phyloP scores from a whole-genome alignment of 805 yeast species.

The Alloascoidea africana region DNA sequence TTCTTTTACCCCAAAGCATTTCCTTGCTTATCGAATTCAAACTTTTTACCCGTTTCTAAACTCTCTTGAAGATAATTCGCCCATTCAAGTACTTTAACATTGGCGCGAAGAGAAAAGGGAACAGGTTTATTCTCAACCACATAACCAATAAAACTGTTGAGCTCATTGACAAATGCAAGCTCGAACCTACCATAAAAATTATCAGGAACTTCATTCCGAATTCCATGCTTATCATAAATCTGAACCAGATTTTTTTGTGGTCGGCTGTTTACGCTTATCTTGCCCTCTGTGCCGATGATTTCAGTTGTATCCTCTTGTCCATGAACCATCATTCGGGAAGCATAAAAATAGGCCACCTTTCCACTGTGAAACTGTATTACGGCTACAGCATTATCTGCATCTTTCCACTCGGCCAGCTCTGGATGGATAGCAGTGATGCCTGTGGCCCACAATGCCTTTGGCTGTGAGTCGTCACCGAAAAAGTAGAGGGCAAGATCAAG shows the following conservation, averaged over 20 bases:
- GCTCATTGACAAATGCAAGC: constrained; percentile 9
- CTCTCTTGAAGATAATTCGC: no score
- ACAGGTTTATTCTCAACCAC: constrained; percentile 8
- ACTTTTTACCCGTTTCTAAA: no score
- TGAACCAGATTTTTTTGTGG: constrained; percentile 6
- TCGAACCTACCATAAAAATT: constrained; percentile 10
- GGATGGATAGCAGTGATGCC: constrained; percentile 11
- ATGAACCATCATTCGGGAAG: constrained; percentile 9
- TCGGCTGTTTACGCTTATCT: constrained; percentile 8
- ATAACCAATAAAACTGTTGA: constrained; percentile 7
- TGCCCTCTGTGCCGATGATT: constrained; percentile 12
- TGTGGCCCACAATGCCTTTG: constrained; percentile 8
- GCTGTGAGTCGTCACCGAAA: constrained; percentile 8
- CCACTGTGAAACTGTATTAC: constrained; percentile 9
- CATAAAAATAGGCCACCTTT: constrained; percentile 7
- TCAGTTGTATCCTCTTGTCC: constrained; percentile 12
- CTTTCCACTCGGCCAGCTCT: constrained; percentile 10
- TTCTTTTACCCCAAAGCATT: no score
- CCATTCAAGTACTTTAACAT: no score
- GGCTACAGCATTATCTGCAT: constrained; percentile 11
- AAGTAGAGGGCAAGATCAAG: constrained; percentile 10
- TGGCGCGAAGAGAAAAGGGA: constrained; percentile 8
- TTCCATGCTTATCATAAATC: constrained; percentile 9
- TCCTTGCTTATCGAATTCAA: no score
- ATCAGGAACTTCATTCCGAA: constrained; percentile 9